Evolutionary conservation across 768 basidiomycete species (phyloP).

Genomic region (Dendrothele bispora): DNA sequence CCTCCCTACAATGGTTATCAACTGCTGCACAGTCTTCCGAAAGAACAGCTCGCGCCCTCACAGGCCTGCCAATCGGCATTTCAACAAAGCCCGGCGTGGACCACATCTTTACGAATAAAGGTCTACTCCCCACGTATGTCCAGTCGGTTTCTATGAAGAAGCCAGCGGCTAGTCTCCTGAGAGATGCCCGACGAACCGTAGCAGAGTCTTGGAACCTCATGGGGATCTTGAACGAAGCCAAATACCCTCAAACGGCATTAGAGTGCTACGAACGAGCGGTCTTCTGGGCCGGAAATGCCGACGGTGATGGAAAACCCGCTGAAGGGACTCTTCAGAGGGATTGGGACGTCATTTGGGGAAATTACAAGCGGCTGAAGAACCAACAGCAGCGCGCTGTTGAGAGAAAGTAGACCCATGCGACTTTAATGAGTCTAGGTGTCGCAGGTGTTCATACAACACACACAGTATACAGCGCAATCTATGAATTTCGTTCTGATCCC

Average conservation of each 20-base stretch:
- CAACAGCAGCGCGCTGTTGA: no score
- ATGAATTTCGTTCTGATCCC: no score
- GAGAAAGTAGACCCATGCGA: no score
- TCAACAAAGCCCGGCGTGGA: neutral
- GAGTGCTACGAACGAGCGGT: conserved; percentile 70
- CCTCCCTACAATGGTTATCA: conserved; percentile 55
- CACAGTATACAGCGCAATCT: no score
- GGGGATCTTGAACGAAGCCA: conserved; percentile 60
- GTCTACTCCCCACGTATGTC: conserved; percentile 43
- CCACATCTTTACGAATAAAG: conserved; percentile 5
- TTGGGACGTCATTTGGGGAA: conserved; percentile 60
- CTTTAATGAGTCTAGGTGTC: no score
- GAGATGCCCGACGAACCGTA: conserved; percentile 69
- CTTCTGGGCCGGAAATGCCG: conserved; percentile 60
- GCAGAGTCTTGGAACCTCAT: conserved; percentile 76
- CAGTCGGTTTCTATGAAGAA: conserved; percentile 51
- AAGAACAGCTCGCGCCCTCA: conserved; percentile 56
- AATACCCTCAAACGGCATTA: conserved; percentile 41
- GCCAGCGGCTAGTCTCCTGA: conserved; percentile 57
- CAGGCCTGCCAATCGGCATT: conserved; percentile 36
- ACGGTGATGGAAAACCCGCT: conserved; percentile 40
- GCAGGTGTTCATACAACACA: no score
- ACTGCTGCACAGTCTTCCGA: conserved; percentile 70
- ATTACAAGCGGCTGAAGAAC: conserved; percentile 56
- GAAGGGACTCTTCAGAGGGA: conserved; percentile 59